phyloP scores from a whole-genome alignment of 2,329 filamentous ascomycete genomes.

The Fusarium mundagurra region DNA sequence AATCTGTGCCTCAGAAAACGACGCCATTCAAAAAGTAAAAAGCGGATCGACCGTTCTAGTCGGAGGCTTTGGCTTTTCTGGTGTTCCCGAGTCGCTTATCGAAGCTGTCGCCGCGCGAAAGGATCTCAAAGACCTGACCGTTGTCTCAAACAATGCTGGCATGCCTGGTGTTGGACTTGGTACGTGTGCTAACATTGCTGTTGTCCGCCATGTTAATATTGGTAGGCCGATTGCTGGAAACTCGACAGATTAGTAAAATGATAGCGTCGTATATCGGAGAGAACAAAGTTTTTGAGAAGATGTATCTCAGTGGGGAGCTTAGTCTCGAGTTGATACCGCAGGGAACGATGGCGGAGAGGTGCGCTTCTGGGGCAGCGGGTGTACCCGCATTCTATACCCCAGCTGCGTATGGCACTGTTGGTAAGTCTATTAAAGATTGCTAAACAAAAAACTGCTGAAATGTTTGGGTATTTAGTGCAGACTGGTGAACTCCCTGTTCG shows the following conservation, averaged over 20 bases:
- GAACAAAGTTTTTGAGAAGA: constrained; percentile 89
- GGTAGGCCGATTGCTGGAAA: constrained; percentile 12
- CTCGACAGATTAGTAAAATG: constrained; percentile 84
- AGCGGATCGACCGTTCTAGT: constrained; percentile 77
- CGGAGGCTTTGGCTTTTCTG: constrained; percentile 84
- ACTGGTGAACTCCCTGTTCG: constrained; percentile 84
- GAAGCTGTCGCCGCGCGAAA: constrained; percentile 62
- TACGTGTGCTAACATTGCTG: constrained; percentile 30
- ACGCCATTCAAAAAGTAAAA: constrained; percentile 78
- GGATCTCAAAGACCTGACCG: constrained; percentile 79
- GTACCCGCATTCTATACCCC: constrained; percentile 94
- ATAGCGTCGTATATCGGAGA: constrained; percentile 92
- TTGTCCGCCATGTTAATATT: constrained; percentile 62
- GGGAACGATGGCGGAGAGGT: constrained; percentile 87
- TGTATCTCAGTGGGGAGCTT: constrained; percentile 86
- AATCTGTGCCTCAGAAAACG: constrained; percentile 71
- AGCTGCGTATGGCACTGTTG: constrained; percentile 81
- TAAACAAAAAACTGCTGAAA: fast-evolving
- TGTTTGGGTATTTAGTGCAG: constrained; percentile 63
- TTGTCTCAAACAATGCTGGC: constrained; percentile 92
- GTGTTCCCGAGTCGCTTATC: constrained; percentile 84
- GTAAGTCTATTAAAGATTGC: background rate
- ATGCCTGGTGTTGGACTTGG: constrained; percentile 82
- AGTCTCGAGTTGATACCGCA: constrained; percentile 91
- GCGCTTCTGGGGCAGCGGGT: constrained; percentile 84